Evolutionary conservation across 177 flowering plant genomes (phyloP), one percentile per base, ranked within the genome.

Genomic region (Vitis hybrid): DNA sequence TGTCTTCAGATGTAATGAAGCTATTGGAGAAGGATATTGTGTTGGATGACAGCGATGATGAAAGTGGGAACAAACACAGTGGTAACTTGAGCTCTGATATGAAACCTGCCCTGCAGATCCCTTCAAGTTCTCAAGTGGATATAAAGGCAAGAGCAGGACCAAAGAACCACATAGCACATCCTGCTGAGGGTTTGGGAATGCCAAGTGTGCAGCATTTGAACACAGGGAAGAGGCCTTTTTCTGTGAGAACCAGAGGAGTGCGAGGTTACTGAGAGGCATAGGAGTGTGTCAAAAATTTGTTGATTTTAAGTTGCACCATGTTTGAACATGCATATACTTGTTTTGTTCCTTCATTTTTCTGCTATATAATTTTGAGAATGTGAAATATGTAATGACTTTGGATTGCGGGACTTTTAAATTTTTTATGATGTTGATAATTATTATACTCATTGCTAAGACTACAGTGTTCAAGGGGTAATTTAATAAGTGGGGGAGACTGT

Each of bases 231-330:
- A 79, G 61, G 72, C 91, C 89, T 18, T 48, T 86, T 56, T 90
- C 97, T 58, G 80, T 85, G 64, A 87, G 94, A 80, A 88, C 91
- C 23, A 85, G 84, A 75, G 58, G 76, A 70, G 79, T 77, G 51
- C 78, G 72, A 51, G 69, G 79, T 10, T 51, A 68, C 51, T 75
- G 66, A 84, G 68, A 84, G 63, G 8, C 7, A 34, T 34, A 34
- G 45, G 45, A 34, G 45, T 0, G 45, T 6, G 45, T 23, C 3
- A 23, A 23, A 23, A 23, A 23, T 23, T 23, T 23, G 26, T 2
- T 23, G 26, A 23, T 23, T 23, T 23, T 23, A 23, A 23, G 26
- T 23, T 23, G 26, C 26, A 23, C 26, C 26, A 23, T 23, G 26
- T 23, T 23, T 23, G 26, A 23, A 23, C 3, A 23, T 23, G 26